These are phyloP conservation scores for Beauveria australis DNA, from an alignment of 2,329 filamentous ascomycete genomes.

Conservation along the genomic window DNA sequence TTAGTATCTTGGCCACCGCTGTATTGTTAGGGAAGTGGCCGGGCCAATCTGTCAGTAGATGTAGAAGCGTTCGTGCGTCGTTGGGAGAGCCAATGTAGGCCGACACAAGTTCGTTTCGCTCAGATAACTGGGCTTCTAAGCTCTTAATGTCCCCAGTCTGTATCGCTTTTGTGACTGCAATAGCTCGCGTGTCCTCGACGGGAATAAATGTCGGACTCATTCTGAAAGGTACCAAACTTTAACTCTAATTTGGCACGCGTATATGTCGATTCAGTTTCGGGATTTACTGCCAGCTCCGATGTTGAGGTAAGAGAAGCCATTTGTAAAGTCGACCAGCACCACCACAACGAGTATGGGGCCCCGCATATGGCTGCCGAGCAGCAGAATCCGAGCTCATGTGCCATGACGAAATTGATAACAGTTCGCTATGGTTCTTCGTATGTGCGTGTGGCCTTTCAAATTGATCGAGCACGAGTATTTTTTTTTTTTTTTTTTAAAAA, in stretches of 20 bases:
- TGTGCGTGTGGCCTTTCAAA: not conserved
- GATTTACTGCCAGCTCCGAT: too few relatives aligned
- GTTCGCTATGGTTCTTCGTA: not conserved
- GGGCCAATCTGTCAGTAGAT: constrained; percentile 14
- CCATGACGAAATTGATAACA: not conserved
- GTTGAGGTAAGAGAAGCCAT: too few relatives aligned
- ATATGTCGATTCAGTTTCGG: too few relatives aligned
- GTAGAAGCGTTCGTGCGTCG: constrained; percentile 12
- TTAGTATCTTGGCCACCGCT: constrained; percentile 1
- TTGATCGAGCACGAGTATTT: not conserved
- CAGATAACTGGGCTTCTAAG: constrained; percentile 9
- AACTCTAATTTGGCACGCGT: not conserved
- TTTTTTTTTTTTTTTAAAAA: too few relatives aligned
- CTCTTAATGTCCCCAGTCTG: constrained; percentile 4
- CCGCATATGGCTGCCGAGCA: not conserved
- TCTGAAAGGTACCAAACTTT: not conserved
- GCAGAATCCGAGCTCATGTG: not conserved
- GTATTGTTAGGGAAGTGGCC: constrained; percentile 11
- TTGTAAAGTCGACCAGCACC: not conserved
- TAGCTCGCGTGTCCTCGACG: constrained; percentile 1
- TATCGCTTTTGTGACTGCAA: constrained; percentile 10
- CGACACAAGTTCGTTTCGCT: constrained; percentile 6
- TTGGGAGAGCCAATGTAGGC: constrained; percentile 9
- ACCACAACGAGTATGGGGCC: not conserved
- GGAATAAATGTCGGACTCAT: constrained; percentile 1